Evolutionary conservation across 805 yeast genomes (phyloP), one percentile per base, ranked within the genome.

Genomic region (Dipodascus geniculatus): DNA sequence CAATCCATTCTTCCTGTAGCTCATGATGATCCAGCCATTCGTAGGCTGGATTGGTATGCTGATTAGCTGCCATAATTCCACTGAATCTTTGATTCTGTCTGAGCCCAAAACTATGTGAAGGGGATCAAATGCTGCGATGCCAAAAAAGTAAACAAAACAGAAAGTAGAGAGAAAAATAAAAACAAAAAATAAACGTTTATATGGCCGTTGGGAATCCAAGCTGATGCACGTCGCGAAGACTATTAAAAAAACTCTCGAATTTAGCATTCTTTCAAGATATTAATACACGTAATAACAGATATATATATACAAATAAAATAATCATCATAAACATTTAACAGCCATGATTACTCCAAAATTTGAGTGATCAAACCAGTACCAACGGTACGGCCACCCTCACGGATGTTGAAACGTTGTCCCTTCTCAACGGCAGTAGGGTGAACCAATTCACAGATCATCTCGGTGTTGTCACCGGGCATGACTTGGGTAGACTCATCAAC

Each of bases 301-400:
- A 28, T 28, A 28, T 28, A 28, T 28, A 28, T 11, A n/a, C n/a
- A n/a, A n/a, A n/a, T n/a, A 28, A 28, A 28, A 28, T 28, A 28
- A 28, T 28, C 33, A 28, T 28, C 33, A 28, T 6, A 28, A 28
- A 28, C 6, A n/a, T n/a, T n/a, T n/a, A 11, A 28, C 11, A 28
- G 11, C 11, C 33, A 28, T 3, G 23, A 22, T 67, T 77, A 81
- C 71, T 84, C 91, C 61, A 87, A 71, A 71, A 88, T 83, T 74
- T 96, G 84, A 66, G 99, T 93, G 65, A 93, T 81, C 77, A 93
- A 77, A 78, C 99, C 99, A 62, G 99, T 93, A 74, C 96, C 99
- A 62, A 93, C 97, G 61, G 99, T 93, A 78, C 85, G 87, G 71
- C 97, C 97, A 76, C 98, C 97, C 78, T 93, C 99, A 83, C 99